These are phyloP conservation scores for Parietichytrium sp. DNA, from an alignment of 108 stramenopile species.

Conservation along the genomic window DNA sequence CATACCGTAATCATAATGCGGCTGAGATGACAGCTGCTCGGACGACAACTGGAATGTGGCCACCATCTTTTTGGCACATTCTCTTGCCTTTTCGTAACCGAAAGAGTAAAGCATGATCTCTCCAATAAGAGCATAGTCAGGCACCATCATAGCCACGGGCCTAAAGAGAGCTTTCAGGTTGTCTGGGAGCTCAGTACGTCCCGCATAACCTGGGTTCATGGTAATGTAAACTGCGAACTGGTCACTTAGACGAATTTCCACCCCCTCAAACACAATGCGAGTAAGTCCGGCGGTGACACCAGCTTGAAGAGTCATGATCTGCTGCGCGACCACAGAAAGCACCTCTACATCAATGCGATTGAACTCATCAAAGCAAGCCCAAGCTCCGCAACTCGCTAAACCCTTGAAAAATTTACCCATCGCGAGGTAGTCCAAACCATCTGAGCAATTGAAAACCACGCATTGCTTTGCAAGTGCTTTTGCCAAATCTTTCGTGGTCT, in stretches of 20 bases:
- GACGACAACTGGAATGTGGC: slow-evolving; percentile 72
- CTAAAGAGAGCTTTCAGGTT: slow-evolving; percentile 63
- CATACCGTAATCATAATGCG: slow-evolving; percentile 75
- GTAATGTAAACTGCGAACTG: slow-evolving; percentile 70
- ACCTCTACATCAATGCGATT: slow-evolving; percentile 76
- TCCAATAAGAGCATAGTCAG: slow-evolving; percentile 71
- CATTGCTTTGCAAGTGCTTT: slow-evolving; percentile 72
- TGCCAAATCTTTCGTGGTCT: slow-evolving; percentile 68
- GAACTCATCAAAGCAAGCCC: slow-evolving; percentile 77
- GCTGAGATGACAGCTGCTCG: slow-evolving; percentile 69
- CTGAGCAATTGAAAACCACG: slow-evolving; percentile 72
- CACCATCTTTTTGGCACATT: slow-evolving; percentile 62
- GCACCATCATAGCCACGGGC: slow-evolving; percentile 75
- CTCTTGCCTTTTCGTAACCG: slow-evolving; percentile 51
- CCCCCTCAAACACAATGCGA: slow-evolving; percentile 58
- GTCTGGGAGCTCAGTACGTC: slow-evolving; percentile 56
- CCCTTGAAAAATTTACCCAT: slow-evolving; percentile 76
- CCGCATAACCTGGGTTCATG: slow-evolving; percentile 74
- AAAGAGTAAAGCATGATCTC: slow-evolving; percentile 72
- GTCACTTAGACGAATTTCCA: slow-evolving; percentile 50
- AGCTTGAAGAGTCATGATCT: slow-evolving; percentile 67
- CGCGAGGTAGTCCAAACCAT: slow-evolving; percentile 71
- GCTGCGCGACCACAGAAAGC: slow-evolving; percentile 70
- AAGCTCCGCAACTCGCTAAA: slow-evolving; percentile 67
- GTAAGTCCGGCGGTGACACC: slow-evolving; percentile 46